Percentiles rank a stretch among this genome's conserved stretches.
Evolutionary conservation across 768 basidiomycete genomes (phyloP).

Genomic region (Tricholomella constricta): DNA sequence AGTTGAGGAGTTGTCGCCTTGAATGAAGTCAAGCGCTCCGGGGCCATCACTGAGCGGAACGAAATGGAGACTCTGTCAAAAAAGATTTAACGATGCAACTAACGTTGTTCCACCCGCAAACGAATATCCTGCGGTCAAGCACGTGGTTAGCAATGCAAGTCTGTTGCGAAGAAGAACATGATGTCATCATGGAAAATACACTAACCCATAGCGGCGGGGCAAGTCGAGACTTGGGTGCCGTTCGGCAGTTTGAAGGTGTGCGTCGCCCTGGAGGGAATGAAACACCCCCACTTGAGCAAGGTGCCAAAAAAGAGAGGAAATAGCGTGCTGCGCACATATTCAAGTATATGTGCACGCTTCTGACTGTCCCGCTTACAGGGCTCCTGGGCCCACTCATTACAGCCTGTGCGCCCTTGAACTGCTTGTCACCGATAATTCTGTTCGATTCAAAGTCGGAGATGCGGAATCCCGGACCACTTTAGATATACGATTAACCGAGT

Average conservation of each 20-base stretch:
- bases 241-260: conserved; percentile 66
- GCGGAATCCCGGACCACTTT: conserved; percentile 74
- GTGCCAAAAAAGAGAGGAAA: background rate
- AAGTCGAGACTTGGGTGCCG: conserved; percentile 68
- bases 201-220: conserved; percentile 78
- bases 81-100: conserved; percentile 23
- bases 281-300: background rate
- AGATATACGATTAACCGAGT: background rate
- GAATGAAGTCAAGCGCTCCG: conserved; percentile 76
- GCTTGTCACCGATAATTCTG: conserved; percentile 65
- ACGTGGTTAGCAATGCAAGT: conserved; percentile 3
- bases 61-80: background rate
- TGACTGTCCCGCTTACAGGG: conserved; percentile 59
- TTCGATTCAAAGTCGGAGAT: conserved; percentile 79
- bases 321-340: conserved; percentile 54
- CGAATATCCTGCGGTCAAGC: conserved; percentile 53
- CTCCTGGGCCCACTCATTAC: conserved; percentile 57
- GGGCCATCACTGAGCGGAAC: conserved; percentile 65
- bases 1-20: conserved; percentile 65
- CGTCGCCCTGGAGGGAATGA: conserved; percentile 47
- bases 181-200: conserved; percentile 1
- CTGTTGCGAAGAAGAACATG: background rate
- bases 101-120: conserved; percentile 85
- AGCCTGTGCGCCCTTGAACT: conserved; percentile 67
- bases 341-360: conserved; percentile 70